Conservation (phyloP, 148 eudicot species). For the Fagopyrum esculentum region DNA sequence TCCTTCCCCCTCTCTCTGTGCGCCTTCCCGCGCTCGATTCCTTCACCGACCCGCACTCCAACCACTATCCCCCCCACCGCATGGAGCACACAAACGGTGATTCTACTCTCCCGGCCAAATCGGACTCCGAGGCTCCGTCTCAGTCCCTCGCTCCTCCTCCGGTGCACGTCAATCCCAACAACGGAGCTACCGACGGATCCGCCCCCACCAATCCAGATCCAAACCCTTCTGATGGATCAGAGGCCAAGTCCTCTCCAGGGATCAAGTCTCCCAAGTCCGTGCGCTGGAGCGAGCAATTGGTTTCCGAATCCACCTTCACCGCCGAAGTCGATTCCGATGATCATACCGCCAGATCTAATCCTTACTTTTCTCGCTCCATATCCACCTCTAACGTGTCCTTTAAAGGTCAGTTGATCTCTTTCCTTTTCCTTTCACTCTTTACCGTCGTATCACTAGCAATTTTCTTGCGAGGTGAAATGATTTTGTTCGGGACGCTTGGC, state of each 20-base stretch:
- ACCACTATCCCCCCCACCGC: not conserved
- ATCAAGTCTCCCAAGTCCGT: slow-evolving; percentile 40
- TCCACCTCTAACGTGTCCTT: slow-evolving; percentile 24
- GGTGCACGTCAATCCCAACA: not conserved
- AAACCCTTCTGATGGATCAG: not conserved
- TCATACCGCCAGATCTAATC: slow-evolving; percentile 20
- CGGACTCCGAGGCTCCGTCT: not conserved
- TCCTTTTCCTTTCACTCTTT: not conserved
- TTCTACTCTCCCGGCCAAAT: not conserved
- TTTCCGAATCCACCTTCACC: slow-evolving; percentile 31
- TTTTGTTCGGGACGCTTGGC: not conserved
- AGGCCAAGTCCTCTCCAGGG: not conserved
- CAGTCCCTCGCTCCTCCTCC: not conserved
- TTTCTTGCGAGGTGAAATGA: not conserved
- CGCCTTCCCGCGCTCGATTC: slow-evolving; percentile 13
- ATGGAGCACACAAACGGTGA: slow-evolving; percentile 8
- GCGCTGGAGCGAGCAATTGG: slow-evolving; percentile 53
- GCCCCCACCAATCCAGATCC: slow-evolving; percentile 9
- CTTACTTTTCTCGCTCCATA: slow-evolving; percentile 34
- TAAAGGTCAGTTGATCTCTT: slow-evolving; percentile 30
- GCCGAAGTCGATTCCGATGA: slow-evolving; percentile 22
- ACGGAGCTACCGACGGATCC: slow-evolving; percentile 3
- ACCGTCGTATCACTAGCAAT: not conserved
- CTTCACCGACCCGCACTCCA: not conserved
- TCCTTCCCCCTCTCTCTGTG: slow-evolving; percentile 3